Evolutionary conservation across 495 filamentous ascomycete species (phyloP), one percentile per base, ranked within the genome.

Genomic region (Neurospora cerealis): DNA sequence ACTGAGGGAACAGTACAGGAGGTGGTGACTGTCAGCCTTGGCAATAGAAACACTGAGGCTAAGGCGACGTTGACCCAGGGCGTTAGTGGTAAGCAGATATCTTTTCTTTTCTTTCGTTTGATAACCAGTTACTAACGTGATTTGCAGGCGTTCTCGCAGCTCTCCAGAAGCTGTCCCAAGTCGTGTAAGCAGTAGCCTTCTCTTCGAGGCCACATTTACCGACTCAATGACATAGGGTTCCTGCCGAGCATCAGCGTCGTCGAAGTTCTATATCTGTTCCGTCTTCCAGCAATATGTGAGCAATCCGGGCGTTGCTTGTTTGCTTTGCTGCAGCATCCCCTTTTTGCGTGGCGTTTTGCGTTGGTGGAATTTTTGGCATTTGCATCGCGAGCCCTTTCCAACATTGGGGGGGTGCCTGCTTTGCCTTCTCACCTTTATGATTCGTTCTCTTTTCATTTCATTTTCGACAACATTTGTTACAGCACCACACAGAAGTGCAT

Each of bases 21-120:
- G 72, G 91, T 93, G 8, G 89, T 91, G 76, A 97, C 93, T 2
- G 93, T 97, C 24, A 93, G 90, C 70, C 83, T 98, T 71, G 94
- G 95, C 19, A 91, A 85, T 76, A 85, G 94, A 66, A 96, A 93
- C 82, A 97, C 94, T 0, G 93, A 96, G 81, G 95, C 95, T 11
- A 91, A 88, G 74, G 89, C 91, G 19, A 97, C 95, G 3, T 78
- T 97, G 77, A 95, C 93, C 3, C 92, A 95, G 81, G 95, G 95
- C 75, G 93, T 97, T 48, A 96, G 93, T 79, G 94, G 95, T 92
- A 81, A 80, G 88, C 83, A 74, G 34, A 75, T 10, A 19, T 28
- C 69, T 73, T 66, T 44, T 36, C 39, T 38, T 46, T 74, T 66
- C 70, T 19, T 40, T 73, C 21, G 21, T 69, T 70, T 62, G 39